Evolutionary conservation across 257 asterid species (phyloP).

Genomic region (Verbascum thapsus): DNA sequence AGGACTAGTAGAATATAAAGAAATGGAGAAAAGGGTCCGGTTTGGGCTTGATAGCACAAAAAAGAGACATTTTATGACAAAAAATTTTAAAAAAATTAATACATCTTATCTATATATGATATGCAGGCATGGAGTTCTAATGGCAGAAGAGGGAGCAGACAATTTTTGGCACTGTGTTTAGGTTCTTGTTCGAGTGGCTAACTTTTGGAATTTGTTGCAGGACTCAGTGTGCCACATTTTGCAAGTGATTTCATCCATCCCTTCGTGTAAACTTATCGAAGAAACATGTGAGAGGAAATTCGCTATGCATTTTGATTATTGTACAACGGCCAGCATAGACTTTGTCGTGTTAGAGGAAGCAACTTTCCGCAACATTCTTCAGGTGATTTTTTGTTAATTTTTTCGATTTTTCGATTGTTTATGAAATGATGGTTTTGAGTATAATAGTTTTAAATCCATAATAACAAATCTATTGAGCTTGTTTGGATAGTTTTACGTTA

Average conservation of each 20-base stretch:
- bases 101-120: slow-evolving; percentile 67
- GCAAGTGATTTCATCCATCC: slow-evolving; percentile 79
- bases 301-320: slow-evolving; percentile 88
- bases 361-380: slow-evolving; percentile 73
- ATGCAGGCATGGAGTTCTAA: slow-evolving; percentile 97
- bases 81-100: slow-evolving; percentile 54
- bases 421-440: too few relatives aligned
- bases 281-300: slow-evolving; percentile 92
- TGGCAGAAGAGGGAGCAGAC: slow-evolving; percentile 83
- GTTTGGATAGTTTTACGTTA: too few relatives aligned
- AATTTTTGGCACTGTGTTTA: slow-evolving; percentile 64
- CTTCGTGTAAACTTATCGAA: slow-evolving; percentile 88
- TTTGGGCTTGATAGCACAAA: slow-evolving; percentile 51
- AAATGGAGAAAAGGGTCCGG: slow-evolving; percentile 58
- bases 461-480: too few relatives aligned
- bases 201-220: slow-evolving; percentile 80
- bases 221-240: slow-evolving; percentile 89
- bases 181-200: slow-evolving; percentile 45
- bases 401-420: too few relatives aligned
- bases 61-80: slow-evolving; percentile 44
- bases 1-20: slow-evolving; percentile 48
- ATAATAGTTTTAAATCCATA: too few relatives aligned
- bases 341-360: slow-evolving; percentile 84
- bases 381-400: slow-evolving; percentile 54
- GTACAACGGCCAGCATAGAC: slow-evolving; percentile 85